Percentiles rank a stretch among this genome's conserved stretches.
phyloP scores from a whole-genome alignment of 352 stramenopile genomes.

The Hyaloperonospora arabidopsidis region DNA sequence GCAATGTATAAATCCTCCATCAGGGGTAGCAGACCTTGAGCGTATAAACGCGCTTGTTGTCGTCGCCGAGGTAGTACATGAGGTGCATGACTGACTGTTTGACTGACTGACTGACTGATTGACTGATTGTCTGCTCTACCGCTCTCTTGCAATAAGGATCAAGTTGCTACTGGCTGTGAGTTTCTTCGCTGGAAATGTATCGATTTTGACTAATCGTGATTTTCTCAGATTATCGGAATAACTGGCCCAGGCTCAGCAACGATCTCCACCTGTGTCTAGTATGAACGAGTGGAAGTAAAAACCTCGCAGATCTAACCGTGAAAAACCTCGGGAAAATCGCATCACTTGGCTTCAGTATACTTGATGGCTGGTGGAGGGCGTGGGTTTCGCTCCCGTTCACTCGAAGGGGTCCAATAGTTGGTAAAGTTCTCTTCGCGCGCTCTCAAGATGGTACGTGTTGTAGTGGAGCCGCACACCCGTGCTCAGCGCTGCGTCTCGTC shows the following conservation, averaged over 20 bases:
- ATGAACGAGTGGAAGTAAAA: conserved; percentile 3
- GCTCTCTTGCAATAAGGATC: no score
- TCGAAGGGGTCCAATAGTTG: conserved; percentile 26
- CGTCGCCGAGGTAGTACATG: conserved; percentile 96
- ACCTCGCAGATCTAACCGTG: conserved; percentile 4
- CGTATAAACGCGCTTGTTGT: conserved; percentile 98
- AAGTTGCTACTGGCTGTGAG: no score
- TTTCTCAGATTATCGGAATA: conserved; percentile 22
- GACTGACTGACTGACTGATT: no score
- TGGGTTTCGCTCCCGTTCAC: conserved; percentile 39
- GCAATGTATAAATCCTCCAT: neutral
- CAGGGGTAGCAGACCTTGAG: conserved; percentile 86
- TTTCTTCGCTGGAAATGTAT: neutral
- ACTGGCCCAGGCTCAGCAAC: conserved; percentile 19
- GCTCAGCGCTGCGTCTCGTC: neutral
- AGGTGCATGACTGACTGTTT: conserved; percentile 90
- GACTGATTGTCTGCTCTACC: no score
- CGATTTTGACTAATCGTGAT: conserved; percentile 2
- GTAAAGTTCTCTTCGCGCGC: conserved; percentile 28
- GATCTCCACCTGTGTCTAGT: conserved; percentile 3
- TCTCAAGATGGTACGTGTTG: conserved; percentile 29
- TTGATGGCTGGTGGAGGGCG: conserved; percentile 38
- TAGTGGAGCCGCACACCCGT: neutral
- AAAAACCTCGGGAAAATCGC: conserved; percentile 28
- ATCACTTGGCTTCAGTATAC: conserved; percentile 30